phyloP scores from a whole-genome alignment of 192 early-diverging fungal species.

The Coemansia sp. region DNA sequence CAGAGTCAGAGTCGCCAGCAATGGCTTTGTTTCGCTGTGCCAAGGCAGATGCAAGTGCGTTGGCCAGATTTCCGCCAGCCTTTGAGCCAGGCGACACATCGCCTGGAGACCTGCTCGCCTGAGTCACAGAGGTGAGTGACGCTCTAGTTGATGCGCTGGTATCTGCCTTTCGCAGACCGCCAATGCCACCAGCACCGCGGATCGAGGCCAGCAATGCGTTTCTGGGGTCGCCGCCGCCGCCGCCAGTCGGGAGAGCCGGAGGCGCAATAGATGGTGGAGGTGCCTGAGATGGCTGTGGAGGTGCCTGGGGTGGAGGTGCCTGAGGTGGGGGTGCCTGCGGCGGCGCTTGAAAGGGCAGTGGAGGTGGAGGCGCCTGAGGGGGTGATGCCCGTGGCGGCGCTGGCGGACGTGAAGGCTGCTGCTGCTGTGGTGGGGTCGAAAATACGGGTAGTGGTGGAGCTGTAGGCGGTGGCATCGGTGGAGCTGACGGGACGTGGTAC shows the following conservation, averaged over 20 bases:
- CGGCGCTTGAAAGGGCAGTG: constrained; percentile 5
- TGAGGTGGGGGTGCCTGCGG: constrained; percentile 11
- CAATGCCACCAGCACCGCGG: constrained; percentile 37
- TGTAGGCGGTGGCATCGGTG: constrained; percentile 9
- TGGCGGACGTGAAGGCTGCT: constrained; percentile 4
- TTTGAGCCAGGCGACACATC: constrained; percentile 41
- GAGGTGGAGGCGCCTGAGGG: constrained; percentile 7
- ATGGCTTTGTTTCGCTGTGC: constrained; percentile 51
- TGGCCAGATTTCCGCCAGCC: constrained; percentile 44
- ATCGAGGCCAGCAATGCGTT: constrained; percentile 41
- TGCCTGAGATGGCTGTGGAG: constrained; percentile 10
- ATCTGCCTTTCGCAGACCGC: constrained; percentile 38
- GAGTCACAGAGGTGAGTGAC: constrained; percentile 13
- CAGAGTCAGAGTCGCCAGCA: constrained; percentile 51
- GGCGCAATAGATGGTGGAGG: constrained; percentile 1
- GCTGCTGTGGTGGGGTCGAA: not conserved
- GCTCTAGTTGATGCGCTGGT: constrained; percentile 21
- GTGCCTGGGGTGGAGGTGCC: not conserved
- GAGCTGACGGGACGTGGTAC: constrained; percentile 10
- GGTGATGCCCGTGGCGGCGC: constrained; percentile 11
- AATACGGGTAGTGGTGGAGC: not conserved
- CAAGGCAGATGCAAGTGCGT: constrained; percentile 48
- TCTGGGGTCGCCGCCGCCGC: constrained; percentile 27
- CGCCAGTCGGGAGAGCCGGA: constrained; percentile 11
- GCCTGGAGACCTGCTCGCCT: constrained; percentile 33